Conservation (phyloP, 192 early-diverging fungal genomes). For the Rhizophagus sp. region DNA sequence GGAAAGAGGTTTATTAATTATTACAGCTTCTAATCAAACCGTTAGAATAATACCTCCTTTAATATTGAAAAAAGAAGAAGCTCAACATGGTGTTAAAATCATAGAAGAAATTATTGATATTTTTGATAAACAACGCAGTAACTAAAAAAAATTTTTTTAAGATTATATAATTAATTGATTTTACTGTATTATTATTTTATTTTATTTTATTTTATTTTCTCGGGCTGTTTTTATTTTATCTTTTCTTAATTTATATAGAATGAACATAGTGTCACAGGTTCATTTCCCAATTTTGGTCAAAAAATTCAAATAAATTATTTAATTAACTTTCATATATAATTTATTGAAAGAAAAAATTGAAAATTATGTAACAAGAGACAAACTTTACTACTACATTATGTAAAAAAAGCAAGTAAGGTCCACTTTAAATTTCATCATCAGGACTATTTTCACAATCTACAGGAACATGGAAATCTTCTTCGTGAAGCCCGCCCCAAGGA, state of each 20-base stretch:
- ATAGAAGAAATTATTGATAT: conserved; percentile 63
- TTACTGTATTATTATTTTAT: neutral
- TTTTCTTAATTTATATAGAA: neutral
- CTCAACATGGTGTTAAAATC: conserved; percentile 71
- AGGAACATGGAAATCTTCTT: conserved; percentile 56
- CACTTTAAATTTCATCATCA: neutral
- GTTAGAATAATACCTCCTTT: conserved; percentile 93
- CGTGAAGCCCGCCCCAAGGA: conserved; percentile 60
- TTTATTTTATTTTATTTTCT: neutral
- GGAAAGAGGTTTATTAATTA: conserved; percentile 85
- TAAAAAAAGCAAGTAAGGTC: neutral
- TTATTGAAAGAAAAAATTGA: neutral
- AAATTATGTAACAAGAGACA: neutral
- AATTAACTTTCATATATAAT: neutral
- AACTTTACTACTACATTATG: neutral
- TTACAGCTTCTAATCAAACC: conserved; percentile 84
- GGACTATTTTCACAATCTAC: conserved; percentile 5
- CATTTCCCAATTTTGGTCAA: too few relatives aligned
- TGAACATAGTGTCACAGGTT: too few relatives aligned
- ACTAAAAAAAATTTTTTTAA: neutral
- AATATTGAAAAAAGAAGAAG: conserved; percentile 74
- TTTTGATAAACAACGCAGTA: conserved; percentile 30
- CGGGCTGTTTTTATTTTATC: neutral
- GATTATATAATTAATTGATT: neutral
- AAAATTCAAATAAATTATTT: neutral